Conservation (phyloP, 331 rosid species). For the Rosa hybrid region DNA sequence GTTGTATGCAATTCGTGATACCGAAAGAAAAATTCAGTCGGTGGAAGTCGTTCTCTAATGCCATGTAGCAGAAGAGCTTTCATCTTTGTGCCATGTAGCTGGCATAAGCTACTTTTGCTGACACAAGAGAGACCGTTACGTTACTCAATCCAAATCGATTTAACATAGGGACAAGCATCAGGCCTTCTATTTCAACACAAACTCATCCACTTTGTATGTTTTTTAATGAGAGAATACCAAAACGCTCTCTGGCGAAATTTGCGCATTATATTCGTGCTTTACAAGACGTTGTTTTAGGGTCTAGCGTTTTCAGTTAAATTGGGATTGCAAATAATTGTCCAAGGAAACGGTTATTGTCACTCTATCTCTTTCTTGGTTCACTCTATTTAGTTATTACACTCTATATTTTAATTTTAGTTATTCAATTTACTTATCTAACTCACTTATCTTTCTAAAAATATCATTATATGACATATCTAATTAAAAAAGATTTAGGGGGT, state of each 20-base stretch:
- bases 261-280: neutral
- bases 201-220: neutral
- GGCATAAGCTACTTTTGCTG: neutral
- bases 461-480: no score
- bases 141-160: neutral
- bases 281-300: neutral
- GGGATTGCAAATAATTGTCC: neutral
- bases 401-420: no score
- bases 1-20: no score
- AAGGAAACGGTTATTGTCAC: no score
- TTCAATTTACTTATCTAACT: no score
- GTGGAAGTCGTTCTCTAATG: neutral
- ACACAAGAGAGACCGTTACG: neutral
- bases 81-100: neutral
- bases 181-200: neutral
- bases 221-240: neutral
- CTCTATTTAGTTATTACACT: no score
- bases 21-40: neutral
- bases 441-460: no score
- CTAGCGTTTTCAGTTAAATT: neutral
- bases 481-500: no score
- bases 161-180: neutral
- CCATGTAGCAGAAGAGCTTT: slow-evolving; percentile 9
- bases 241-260: neutral
- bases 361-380: no score